phyloP scores from a whole-genome alignment of 2,329 filamentous ascomycete species.

The Alternaria burnsii region DNA sequence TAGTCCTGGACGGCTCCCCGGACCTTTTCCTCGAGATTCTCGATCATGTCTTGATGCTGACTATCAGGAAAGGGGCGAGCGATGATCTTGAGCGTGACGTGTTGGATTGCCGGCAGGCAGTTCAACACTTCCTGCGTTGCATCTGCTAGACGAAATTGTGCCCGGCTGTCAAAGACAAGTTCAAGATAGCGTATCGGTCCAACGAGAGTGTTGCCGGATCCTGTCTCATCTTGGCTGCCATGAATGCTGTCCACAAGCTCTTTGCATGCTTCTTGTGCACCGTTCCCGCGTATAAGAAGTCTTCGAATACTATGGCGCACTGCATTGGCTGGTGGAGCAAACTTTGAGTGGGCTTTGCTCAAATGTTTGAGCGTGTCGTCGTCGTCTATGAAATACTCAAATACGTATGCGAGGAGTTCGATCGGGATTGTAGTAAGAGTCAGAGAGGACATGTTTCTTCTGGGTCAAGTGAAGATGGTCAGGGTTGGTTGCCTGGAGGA shows the following conservation, averaged over 20 bases:
- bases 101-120: neutral
- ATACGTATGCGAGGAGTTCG: neutral
- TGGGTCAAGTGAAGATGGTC: neutral
- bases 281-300: neutral
- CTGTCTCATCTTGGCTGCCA: neutral
- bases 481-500: neutral
- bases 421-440: neutral
- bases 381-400: neutral
- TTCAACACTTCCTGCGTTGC: neutral
- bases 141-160: neutral
- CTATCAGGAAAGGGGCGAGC: neutral
- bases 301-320: neutral
- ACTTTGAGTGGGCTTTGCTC: neutral
- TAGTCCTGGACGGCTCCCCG: neutral
- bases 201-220: neutral
- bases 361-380: neutral
- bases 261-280: neutral
- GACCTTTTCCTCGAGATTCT: neutral
- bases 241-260: neutral
- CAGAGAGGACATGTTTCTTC: neutral
- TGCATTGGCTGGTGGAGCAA: neutral
- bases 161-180: neutral
- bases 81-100: neutral
- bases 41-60: neutral
- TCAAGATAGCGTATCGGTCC: constrained; percentile 3